phyloP scores from a whole-genome alignment of 2,329 filamentous ascomycete species.

The Zalaria sp. region DNA sequence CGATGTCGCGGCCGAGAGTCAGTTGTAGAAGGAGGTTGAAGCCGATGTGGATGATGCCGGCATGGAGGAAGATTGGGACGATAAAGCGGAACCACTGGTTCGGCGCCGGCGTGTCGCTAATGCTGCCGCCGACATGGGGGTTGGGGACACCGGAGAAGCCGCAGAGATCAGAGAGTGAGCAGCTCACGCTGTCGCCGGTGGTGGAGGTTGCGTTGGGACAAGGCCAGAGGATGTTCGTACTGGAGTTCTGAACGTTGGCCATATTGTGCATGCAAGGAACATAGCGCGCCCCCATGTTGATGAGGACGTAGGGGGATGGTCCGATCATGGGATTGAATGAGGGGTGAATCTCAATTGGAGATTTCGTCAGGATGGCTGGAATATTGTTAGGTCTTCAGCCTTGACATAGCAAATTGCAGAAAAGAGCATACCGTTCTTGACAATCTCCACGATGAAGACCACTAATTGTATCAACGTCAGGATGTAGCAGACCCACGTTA shows the following conservation, averaged over 20 bases:
- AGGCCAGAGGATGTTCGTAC: constrained; percentile 47
- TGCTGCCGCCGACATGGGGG: constrained; percentile 34
- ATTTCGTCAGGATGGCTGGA: constrained; percentile 59
- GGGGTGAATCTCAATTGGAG: constrained; percentile 65
- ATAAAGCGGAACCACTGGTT: constrained; percentile 98
- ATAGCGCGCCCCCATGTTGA: constrained; percentile 93
- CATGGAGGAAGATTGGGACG: constrained; percentile 86
- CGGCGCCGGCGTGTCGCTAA: constrained; percentile 49
- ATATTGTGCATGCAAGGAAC: constrained; percentile 89
- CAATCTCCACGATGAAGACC: constrained; percentile 82
- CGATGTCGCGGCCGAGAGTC: constrained; percentile 84
- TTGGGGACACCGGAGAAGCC: constrained; percentile 67
- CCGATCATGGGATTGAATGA: constrained; percentile 96
- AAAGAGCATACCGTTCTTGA: constrained; percentile 56
- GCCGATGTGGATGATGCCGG: constrained; percentile 82
- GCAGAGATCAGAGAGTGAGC: constrained; percentile 66
- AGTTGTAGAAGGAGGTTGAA: constrained; percentile 92
- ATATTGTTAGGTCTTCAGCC: constrained; percentile 1
- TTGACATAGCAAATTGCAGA: background rate
- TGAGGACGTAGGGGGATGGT: constrained; percentile 75
- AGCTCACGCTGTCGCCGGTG: constrained; percentile 42
- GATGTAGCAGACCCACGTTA: constrained; percentile 71
- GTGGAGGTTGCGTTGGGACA: constrained; percentile 64
- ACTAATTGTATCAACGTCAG: constrained; percentile 63
- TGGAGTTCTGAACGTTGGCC: constrained; percentile 37